phyloP scores from a whole-genome alignment of 352 stramenopile species.

The Phytophthora niederhauseri region DNA sequence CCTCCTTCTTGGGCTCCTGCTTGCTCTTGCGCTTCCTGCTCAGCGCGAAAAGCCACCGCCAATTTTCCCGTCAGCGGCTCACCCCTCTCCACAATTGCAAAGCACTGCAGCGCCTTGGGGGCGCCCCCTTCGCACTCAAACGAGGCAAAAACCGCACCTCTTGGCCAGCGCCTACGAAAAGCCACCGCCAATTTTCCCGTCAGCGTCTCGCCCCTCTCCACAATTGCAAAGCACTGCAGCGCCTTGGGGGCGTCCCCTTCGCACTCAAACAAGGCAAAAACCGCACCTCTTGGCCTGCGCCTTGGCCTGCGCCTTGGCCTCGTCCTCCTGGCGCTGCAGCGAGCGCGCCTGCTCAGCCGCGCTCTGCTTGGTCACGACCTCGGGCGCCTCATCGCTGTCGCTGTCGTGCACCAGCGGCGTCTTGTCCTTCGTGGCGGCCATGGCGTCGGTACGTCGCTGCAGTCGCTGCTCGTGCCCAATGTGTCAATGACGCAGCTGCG shows the following conservation, averaged over 20 bases:
- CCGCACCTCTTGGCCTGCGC: constrained; percentile 52
- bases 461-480: constrained; percentile 10
- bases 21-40: constrained; percentile 63
- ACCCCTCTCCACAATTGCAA: constrained; percentile 5
- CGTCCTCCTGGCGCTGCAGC: constrained; percentile 56
- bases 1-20: constrained; percentile 21
- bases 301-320: constrained; percentile 48
- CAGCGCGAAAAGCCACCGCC: constrained; percentile 6
- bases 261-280: background rate
- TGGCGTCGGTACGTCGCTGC: constrained; percentile 9
- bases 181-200: constrained; percentile 16
- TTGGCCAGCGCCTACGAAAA: constrained; percentile 40
- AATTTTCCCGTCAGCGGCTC: constrained; percentile 5
- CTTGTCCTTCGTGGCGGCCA: constrained; percentile 36
- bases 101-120: background rate
- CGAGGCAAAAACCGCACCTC: constrained; percentile 35
- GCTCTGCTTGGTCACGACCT: constrained; percentile 78
- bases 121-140: background rate
- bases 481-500: constrained; percentile 4
- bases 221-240: constrained; percentile 8
- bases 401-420: constrained; percentile 24
- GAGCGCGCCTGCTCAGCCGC: constrained; percentile 59
- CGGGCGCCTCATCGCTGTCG: constrained; percentile 74
- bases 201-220: background rate
- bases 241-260: background rate